Percentiles rank a stretch among this genome's conserved stretches.
Evolutionary conservation across 331 rosid species (phyloP).

Genomic region (Rosa hybrid): DNA sequence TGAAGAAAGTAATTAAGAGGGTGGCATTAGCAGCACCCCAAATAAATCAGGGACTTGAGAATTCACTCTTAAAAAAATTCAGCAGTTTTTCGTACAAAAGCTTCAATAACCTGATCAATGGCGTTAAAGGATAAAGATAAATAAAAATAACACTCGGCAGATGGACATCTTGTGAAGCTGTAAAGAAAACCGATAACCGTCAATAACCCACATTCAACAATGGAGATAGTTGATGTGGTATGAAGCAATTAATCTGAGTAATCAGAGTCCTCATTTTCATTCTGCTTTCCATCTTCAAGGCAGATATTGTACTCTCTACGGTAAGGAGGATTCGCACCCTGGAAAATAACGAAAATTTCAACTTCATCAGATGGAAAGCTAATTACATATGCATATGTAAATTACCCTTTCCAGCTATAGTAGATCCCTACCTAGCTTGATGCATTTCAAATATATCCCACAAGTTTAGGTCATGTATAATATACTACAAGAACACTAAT

Average conservation of each 20-base stretch:
- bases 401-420: not conserved
- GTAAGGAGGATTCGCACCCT: not conserved
- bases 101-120: too few species aligned
- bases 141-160: too few species aligned
- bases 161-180: too few species aligned
- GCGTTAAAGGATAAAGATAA: too few species aligned
- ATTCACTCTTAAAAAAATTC: too few species aligned
- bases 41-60: too few species aligned
- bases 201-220: not conserved
- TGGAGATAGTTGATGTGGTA: not conserved
- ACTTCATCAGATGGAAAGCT: not conserved
- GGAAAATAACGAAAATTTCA: slow-evolving; percentile 19
- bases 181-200: not conserved
- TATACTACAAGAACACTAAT: not conserved
- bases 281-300: not conserved
- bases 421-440: not conserved
- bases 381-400: not conserved
- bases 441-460: not conserved
- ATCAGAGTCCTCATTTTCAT: not conserved
- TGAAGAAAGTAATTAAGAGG: too few species aligned
- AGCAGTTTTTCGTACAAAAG: too few species aligned
- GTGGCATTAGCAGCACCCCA: too few species aligned
- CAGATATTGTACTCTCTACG: not conserved
- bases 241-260: not conserved
- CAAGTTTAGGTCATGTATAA: not conserved